phyloP scores from a whole-genome alignment of 2,329 filamentous ascomycete species.

The Sporothrix dimorphospora region DNA sequence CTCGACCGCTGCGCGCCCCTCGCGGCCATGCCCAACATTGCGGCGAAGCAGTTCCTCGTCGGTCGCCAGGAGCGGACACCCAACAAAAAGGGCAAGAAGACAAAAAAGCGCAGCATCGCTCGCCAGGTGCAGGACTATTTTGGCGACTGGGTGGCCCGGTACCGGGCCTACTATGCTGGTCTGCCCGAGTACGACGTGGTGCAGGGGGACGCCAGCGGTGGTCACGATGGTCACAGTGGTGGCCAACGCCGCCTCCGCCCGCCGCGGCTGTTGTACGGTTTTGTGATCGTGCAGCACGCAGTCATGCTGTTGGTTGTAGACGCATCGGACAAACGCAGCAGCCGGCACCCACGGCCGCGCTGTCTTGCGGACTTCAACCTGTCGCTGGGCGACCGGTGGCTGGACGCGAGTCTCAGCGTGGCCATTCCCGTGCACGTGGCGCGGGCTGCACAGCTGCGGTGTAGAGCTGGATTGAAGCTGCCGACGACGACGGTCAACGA shows the following conservation, averaged over 20 bases:
- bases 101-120: constrained; percentile 27
- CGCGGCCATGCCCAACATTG: constrained; percentile 45
- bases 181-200: constrained; percentile 28
- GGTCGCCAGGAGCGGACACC: not conserved
- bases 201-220: not conserved
- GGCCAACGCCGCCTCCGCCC: constrained; percentile 26
- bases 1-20: constrained; percentile 35
- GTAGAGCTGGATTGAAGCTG: constrained; percentile 28
- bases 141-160: constrained; percentile 31
- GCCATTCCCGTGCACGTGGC: constrained; percentile 44
- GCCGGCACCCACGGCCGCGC: constrained; percentile 37
- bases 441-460: constrained; percentile 36
- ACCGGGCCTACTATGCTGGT: constrained; percentile 32
- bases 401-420: constrained; percentile 43
- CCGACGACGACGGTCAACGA: constrained; percentile 14
- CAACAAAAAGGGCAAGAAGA: not conserved
- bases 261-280: constrained; percentile 42
- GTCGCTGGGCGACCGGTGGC: constrained; percentile 42
- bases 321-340: constrained; percentile 26
- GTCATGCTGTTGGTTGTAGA: constrained; percentile 51
- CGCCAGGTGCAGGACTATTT: constrained; percentile 33
- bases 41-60: constrained; percentile 33
- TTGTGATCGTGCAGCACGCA: constrained; percentile 58
- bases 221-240: not conserved
- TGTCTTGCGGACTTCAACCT: constrained; percentile 41